Conservation (phyloP, 2,329 filamentous ascomycete species). For the Penicillium sp. region DNA sequence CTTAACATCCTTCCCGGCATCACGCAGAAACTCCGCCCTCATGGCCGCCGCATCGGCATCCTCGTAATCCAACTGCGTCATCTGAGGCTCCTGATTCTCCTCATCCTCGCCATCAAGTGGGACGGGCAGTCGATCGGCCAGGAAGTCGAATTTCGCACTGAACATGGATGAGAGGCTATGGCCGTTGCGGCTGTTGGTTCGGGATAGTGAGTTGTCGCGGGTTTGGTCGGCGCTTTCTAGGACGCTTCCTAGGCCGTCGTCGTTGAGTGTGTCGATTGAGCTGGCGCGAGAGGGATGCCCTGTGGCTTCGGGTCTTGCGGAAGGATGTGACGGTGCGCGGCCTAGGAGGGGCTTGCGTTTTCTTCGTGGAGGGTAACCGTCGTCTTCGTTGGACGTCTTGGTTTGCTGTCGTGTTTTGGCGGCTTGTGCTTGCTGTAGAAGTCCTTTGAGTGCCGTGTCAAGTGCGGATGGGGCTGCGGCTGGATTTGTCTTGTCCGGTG, state of each 20-base stretch:
- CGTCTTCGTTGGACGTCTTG: slow-evolving; percentile 16
- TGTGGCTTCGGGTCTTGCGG: slow-evolving; percentile 19
- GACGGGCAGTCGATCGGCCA: slow-evolving; percentile 20
- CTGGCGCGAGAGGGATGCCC: slow-evolving; percentile 41
- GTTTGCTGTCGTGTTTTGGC: slow-evolving; percentile 28
- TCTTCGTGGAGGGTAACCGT: slow-evolving; percentile 23
- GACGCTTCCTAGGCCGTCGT: slow-evolving; percentile 38
- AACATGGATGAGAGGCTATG: slow-evolving; percentile 32
- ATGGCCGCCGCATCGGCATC: slow-evolving; percentile 51
- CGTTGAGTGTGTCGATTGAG: slow-evolving; percentile 48
- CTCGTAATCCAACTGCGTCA: slow-evolving; percentile 48
- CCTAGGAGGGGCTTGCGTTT: slow-evolving; percentile 39
- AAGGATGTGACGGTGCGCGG: slow-evolving; percentile 38
- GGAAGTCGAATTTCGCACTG: slow-evolving; percentile 31
- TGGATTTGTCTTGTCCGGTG: slow-evolving; percentile 6
- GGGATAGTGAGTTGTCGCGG: slow-evolving; percentile 21
- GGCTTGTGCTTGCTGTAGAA: slow-evolving; percentile 39
- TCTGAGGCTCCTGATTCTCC: slow-evolving; percentile 35
- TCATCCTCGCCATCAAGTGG: slow-evolving; percentile 27
- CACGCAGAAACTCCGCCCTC: slow-evolving; percentile 51
- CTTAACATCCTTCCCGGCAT: slow-evolving; percentile 41
- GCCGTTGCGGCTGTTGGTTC: slow-evolving; percentile 24
- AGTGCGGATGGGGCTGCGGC: slow-evolving; percentile 27
- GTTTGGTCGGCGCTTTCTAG: slow-evolving; percentile 27
- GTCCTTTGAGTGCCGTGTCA: slow-evolving; percentile 38